Conservation (phyloP, 2,329 filamentous ascomycete species). For the Calonectria henricotiae region DNA sequence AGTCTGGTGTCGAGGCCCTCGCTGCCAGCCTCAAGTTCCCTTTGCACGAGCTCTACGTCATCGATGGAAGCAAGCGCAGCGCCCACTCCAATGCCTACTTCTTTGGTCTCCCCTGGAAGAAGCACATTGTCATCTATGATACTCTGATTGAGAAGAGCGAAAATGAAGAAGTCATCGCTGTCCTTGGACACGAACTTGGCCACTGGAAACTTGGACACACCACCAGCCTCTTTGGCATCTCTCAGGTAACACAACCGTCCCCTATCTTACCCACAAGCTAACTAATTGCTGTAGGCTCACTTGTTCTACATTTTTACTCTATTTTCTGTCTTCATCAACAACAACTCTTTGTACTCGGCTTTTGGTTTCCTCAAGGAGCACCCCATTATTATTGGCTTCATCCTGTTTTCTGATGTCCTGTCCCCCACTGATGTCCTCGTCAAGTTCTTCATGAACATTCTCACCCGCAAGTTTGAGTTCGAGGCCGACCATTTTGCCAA, state of each 20-base stretch:
- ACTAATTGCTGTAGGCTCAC: constrained; percentile 75
- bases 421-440: constrained; percentile 95
- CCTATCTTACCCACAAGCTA: constrained; percentile 50
- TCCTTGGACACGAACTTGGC: constrained; percentile 94
- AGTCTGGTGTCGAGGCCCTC: constrained; percentile 88
- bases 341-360: constrained; percentile 88
- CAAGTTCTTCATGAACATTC: constrained; percentile 95
- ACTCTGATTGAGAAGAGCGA: constrained; percentile 97
- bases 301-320: constrained; percentile 97
- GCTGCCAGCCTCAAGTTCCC: constrained; percentile 91
- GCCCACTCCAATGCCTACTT: constrained; percentile 95
- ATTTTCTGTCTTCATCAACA: constrained; percentile 98
- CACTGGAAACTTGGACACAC: constrained; percentile 98
- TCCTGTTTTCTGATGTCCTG: constrained; percentile 97
- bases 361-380: constrained; percentile 90
- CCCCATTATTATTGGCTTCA: constrained; percentile 97
- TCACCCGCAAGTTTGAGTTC: constrained; percentile 96
- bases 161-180: constrained; percentile 92
- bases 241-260: constrained; percentile 71
- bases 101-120: constrained; percentile 98
- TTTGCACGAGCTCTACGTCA: constrained; percentile 93
- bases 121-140: constrained; percentile 99
- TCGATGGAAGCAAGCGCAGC: constrained; percentile 90
- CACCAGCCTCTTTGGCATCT: constrained; percentile 89
- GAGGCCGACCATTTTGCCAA: constrained; percentile 94